Conservation (phyloP, 768 basidiomycete species). For the Termitomyces sp. region DNA sequence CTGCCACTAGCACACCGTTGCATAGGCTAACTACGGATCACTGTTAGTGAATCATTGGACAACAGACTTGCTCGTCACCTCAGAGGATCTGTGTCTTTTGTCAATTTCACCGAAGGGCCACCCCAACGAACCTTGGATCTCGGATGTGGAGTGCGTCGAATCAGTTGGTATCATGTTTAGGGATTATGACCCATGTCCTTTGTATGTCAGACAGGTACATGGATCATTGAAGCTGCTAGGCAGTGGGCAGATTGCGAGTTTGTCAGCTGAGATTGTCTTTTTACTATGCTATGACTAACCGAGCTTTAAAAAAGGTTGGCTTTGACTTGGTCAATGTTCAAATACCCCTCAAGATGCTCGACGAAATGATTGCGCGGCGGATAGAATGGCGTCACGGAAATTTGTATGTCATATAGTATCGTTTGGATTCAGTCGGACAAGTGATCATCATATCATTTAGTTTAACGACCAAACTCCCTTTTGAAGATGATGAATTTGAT, state of each 20-base stretch:
- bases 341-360: conserved; percentile 50
- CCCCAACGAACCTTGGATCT: conserved; percentile 62
- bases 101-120: conserved; percentile 46
- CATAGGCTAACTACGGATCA: background rate
- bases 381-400: conserved; percentile 77
- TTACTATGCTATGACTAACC: background rate
- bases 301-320: conserved; percentile 49
- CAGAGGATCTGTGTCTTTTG: conserved; percentile 55
- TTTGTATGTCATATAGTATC: conserved; percentile 43
- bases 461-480: conserved; percentile 72
- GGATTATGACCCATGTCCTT: background rate
- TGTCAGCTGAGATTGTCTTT: conserved; percentile 28
- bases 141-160: conserved; percentile 63
- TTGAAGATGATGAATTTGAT: conserved; percentile 82
- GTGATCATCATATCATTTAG: conserved; percentile 29
- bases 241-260: conserved; percentile 65
- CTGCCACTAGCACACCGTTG: background rate
- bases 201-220: conserved; percentile 54
- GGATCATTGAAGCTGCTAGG: conserved; percentile 72
- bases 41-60: conserved; percentile 51
- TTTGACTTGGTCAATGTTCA: conserved; percentile 79
- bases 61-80: conserved; percentile 46
- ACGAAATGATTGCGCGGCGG: conserved; percentile 48
- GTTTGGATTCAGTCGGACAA: background rate
- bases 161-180: background rate